Percentiles rank a stretch among this genome's conserved stretches.
These are phyloP conservation scores for Vanrija sp. DNA, from an alignment of 1,284 basidiomycete genomes.

Conservation along the genomic window DNA sequence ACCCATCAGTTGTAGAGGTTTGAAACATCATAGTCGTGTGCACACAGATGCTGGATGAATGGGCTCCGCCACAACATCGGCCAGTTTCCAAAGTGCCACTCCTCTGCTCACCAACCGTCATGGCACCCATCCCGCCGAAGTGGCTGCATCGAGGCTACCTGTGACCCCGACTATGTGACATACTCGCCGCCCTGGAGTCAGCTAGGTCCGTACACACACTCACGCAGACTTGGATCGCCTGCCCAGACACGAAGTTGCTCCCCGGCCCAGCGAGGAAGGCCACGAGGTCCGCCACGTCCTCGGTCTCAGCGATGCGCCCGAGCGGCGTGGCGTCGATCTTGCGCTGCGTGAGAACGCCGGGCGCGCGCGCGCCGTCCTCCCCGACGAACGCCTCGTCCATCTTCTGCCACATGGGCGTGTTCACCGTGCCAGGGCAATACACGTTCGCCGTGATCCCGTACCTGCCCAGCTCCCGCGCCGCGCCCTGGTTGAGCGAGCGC, in stretches of 20 bases:
- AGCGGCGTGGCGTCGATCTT: background rate
- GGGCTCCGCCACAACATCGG: no score
- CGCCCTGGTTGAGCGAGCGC: slow-evolving; percentile 45
- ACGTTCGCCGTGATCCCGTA: slow-evolving; percentile 55
- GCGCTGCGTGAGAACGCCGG: slow-evolving; percentile 1
- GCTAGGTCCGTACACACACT: no score
- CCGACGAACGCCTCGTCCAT: slow-evolving; percentile 3
- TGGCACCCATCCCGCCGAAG: no score
- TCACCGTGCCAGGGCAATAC: slow-evolving; percentile 53
- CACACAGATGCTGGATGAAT: no score
- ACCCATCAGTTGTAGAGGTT: no score
- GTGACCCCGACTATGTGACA: no score
- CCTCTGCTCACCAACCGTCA: no score
- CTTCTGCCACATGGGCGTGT: slow-evolving; percentile 41
- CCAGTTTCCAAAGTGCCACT: no score
- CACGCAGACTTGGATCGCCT: slow-evolving; percentile 8
- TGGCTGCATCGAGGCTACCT: no score
- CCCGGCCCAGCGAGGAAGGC: slow-evolving; percentile 10
- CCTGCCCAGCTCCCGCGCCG: slow-evolving; percentile 49
- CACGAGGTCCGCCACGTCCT: background rate
- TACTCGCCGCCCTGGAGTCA: no score
- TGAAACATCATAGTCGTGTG: no score
- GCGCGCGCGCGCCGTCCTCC: background rate
- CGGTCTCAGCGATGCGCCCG: slow-evolving; percentile 1
- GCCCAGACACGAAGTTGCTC: slow-evolving; percentile 7